Percentiles rank a stretch among this genome's conserved stretches.
phyloP scores from a whole-genome alignment of 768 basidiomycete genomes.

The Boletus rubescentipes region DNA sequence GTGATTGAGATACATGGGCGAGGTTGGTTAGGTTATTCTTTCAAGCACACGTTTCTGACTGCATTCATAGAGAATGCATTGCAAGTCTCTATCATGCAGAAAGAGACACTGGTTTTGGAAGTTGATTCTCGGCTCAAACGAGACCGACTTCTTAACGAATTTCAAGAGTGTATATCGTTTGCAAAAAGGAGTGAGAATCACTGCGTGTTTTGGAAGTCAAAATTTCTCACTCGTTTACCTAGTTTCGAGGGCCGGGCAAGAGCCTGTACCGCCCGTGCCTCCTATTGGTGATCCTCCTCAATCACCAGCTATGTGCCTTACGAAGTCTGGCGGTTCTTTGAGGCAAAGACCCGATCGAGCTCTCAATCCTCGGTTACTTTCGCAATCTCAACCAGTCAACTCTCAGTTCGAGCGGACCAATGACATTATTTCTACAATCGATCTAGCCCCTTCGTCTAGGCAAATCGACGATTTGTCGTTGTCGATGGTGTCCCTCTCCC shows the following conservation, averaged over 20 bases:
- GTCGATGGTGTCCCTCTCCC: constrained; percentile 3
- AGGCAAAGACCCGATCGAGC: constrained; percentile 24
- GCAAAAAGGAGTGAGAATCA: constrained; percentile 61
- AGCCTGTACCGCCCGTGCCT: constrained; percentile 68
- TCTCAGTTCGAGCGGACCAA: not conserved
- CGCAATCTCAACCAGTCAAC: constrained; percentile 1
- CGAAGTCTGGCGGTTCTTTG: not conserved
- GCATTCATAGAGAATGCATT: constrained; percentile 61
- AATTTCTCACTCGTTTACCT: constrained; percentile 5
- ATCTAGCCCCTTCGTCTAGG: not conserved
- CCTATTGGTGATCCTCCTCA: constrained; percentile 38
- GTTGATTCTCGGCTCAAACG: constrained; percentile 56
- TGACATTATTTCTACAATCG: not conserved
- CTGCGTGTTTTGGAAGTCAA: not conserved
- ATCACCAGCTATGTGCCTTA: constrained; percentile 12
- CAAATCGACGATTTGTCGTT: constrained; percentile 4
- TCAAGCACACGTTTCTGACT: constrained; percentile 11
- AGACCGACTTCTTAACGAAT: constrained; percentile 63
- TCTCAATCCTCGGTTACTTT: constrained; percentile 15
- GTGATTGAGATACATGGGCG: constrained; percentile 60
- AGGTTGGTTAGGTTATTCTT: constrained; percentile 42
- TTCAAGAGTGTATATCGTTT: constrained; percentile 84
- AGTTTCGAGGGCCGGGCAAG: constrained; percentile 62
- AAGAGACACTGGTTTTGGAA: constrained; percentile 76
- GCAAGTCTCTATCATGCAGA: constrained; percentile 81